Evolutionary conservation across 2,329 filamentous ascomycete species (phyloP), one percentile per base, ranked within the genome.

Genomic region (Cyphellophora attinorum): DNA sequence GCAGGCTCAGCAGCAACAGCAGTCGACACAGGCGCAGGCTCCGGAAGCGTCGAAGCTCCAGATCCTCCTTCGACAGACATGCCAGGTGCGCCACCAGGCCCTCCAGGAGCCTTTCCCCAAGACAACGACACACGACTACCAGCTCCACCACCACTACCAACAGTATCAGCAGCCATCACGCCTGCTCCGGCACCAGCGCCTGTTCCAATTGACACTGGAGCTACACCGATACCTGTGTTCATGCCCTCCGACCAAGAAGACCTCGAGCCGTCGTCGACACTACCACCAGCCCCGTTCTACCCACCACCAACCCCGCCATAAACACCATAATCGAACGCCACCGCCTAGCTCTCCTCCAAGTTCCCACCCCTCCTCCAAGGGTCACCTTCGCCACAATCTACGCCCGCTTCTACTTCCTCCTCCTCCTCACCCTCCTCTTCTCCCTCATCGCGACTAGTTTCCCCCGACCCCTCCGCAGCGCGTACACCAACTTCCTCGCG

Each of bases 401-500:
- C 49, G 66, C 68, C 5, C 68, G 72, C 27, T 79, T 78, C 51
- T 78, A 76, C 54, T 67, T 79, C 35, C 56, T 72, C 15, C 63
- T 79, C 3, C 67, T 76, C 25, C 60, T 63, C 13, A 58, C 72
- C 33, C 62, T 77, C 40, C 73, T 79, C 47, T 53, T 77, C 27
- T 74, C 71, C 5, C 60, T 77, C 5, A 74, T 75, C 55, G 70
- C 73, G 14, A 64, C 68, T 18, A 65, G 72, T 1, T 74, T 74
- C 58, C 73, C 74, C 1, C 56, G 62, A 3, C 58, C 61, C 2
- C 52, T 71, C 2, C 67, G 70, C 15, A 63, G 64, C 3, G 53
- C 67, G 27, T 80, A 76, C 55, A 67, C 68, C 42, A 68, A 88
- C 53, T 44, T 68, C 3, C 62, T 93, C 14, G 70, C 74, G 2